A percentile compares a stretch with the other conserved stretches of the same genome.
These are phyloP conservation scores for Apiospora rasikravindrae DNA, from an alignment of 2,329 filamentous ascomycete genomes.

Conservation along the genomic window DNA sequence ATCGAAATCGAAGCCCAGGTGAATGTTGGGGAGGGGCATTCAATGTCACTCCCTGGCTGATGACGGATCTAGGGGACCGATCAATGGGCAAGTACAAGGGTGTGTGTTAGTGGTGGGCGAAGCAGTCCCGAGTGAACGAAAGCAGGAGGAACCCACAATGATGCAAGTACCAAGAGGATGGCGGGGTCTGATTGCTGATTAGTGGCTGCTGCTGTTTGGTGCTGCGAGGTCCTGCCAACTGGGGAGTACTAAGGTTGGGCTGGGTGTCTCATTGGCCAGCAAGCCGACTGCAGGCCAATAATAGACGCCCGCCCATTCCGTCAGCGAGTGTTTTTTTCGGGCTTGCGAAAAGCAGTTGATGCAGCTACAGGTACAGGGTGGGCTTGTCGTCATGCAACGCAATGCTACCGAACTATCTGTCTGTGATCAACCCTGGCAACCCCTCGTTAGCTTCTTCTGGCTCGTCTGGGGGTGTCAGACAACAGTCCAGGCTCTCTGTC, in stretches of 20 bases:
- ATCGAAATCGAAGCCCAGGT: not conserved
- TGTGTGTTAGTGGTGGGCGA: not conserved
- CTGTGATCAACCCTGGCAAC: not conserved
- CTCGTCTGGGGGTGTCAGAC: not conserved
- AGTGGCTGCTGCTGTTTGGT: not conserved
- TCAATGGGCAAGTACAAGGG: not conserved
- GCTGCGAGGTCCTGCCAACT: not conserved
- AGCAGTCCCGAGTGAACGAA: constrained; percentile 3
- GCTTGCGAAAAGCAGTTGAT: not conserved
- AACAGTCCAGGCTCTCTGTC: not conserved
- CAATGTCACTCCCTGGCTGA: not conserved
- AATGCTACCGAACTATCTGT: constrained; percentile 8
- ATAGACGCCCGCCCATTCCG: constrained; percentile 7
- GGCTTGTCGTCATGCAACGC: constrained; percentile 13
- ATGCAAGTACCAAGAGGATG: not conserved
- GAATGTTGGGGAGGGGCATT: not conserved
- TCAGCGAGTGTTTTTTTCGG: not conserved
- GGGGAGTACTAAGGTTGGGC: not conserved
- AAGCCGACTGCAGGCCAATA: not conserved
- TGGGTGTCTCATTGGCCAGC: constrained; percentile 5
- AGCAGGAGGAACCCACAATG: not conserved
- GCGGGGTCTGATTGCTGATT: not conserved
- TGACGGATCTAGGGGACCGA: constrained; percentile 14
- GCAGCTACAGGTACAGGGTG: not conserved
- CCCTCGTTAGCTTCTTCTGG: not conserved